phyloP scores from a whole-genome alignment of 306 rosid species.

The Geum urbanum region DNA sequence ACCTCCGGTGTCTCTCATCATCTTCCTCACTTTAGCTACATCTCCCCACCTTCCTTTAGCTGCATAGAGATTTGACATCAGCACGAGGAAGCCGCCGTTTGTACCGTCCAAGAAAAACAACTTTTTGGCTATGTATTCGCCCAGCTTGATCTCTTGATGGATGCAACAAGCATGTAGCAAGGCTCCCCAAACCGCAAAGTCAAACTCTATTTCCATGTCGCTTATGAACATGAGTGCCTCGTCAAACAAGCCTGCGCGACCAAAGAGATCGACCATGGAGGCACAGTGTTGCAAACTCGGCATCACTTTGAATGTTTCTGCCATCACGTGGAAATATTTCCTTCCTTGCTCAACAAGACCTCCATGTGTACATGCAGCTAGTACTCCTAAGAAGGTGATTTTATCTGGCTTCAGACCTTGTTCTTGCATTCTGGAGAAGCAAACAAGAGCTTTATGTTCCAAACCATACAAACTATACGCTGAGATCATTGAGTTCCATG shows the following conservation, averaged over 20 bases:
- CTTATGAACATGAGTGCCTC: slow-evolving; percentile 53
- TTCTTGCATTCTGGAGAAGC: slow-evolving; percentile 48
- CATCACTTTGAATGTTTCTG: slow-evolving; percentile 36
- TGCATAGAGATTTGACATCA: slow-evolving; percentile 78
- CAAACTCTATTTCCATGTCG: slow-evolving; percentile 56
- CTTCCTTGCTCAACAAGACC: slow-evolving; percentile 58
- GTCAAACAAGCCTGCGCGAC: slow-evolving; percentile 56
- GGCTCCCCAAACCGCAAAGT: slow-evolving; percentile 74
- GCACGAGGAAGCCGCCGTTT: slow-evolving; percentile 60
- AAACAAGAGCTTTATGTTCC: slow-evolving; percentile 54
- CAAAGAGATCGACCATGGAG: slow-evolving; percentile 59
- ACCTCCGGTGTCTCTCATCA: slow-evolving; percentile 65
- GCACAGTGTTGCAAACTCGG: slow-evolving; percentile 73
- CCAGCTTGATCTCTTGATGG: slow-evolving; percentile 61
- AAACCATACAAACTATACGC: slow-evolving; percentile 66
- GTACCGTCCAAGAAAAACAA: slow-evolving; percentile 45
- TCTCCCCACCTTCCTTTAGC: slow-evolving; percentile 68
- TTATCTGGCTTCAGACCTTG: slow-evolving; percentile 59
- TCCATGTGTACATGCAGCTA: slow-evolving; percentile 68
- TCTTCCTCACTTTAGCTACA: slow-evolving; percentile 69
- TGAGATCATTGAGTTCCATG: slow-evolving; percentile 79
- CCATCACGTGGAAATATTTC: slow-evolving; percentile 46
- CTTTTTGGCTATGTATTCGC: slow-evolving; percentile 60
- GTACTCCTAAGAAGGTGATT: slow-evolving; percentile 64
- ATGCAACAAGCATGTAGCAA: slow-evolving; percentile 65